Percentiles rank a stretch among this genome's conserved stretches.
phyloP scores from a whole-genome alignment of 805 yeast genomes.

The Ogataea wickerhamii region DNA sequence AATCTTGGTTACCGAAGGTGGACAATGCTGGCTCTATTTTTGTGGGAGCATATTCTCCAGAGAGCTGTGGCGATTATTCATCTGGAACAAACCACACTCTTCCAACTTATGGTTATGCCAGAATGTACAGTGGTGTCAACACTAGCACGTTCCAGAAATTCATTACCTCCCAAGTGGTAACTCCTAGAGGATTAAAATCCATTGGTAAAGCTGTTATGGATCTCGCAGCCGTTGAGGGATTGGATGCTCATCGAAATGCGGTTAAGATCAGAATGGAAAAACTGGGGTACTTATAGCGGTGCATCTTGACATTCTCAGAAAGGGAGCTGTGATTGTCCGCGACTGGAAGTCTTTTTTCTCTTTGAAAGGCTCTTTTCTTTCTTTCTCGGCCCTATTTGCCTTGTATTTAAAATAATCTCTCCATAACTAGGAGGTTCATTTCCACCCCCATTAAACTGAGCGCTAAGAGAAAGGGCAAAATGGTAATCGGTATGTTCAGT shows the following conservation, averaged over 20 bases:
- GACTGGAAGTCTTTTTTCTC: conserved; percentile 5
- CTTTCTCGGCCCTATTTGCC: neutral
- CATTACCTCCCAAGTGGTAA: conserved; percentile 89
- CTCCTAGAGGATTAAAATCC: conserved; percentile 75
- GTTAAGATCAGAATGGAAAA: conserved; percentile 91
- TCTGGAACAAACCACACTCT: conserved; percentile 97
- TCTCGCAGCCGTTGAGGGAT: conserved; percentile 92
- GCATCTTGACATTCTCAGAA: conserved; percentile 5
- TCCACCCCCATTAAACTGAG: conserved; percentile 15
- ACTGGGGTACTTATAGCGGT: conserved; percentile 43
- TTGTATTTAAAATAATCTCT: conserved; percentile 11
- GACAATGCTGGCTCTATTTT: conserved; percentile 95
- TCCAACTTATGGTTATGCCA: conserved; percentile 98
- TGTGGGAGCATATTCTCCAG: conserved; percentile 96
- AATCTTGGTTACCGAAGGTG: conserved; percentile 63
- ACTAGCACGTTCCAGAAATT: conserved; percentile 94
- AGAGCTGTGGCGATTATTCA: conserved; percentile 97
- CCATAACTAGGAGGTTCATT: conserved; percentile 11
- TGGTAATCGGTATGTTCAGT: conserved; percentile 30
- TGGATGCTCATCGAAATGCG: conserved; percentile 96
- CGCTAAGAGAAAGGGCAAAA: conserved; percentile 23
- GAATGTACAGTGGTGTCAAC: conserved; percentile 96
- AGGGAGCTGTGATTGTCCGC: conserved; percentile 17
- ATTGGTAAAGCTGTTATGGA: conserved; percentile 97
- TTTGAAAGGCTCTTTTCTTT: conserved; percentile 3